Base-by-base conservation (phyloP, 441 rosid genomes). In the Theobroma grandiflorum region DNA sequence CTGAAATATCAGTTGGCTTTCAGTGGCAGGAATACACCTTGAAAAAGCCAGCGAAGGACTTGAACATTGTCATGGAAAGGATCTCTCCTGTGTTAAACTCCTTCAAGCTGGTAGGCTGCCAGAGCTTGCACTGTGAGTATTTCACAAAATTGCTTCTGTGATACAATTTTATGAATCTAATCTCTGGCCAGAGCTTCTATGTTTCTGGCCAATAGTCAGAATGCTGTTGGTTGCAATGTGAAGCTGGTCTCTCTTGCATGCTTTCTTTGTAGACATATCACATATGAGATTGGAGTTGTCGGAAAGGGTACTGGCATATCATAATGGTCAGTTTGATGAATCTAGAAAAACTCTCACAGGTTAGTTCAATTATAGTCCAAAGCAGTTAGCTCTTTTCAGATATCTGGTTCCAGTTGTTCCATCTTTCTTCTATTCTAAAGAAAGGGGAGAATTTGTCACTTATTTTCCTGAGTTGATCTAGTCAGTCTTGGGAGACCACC, bases 261-360 rank as follows among this genome's bases (percentile, higher is more conserved):
- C 18, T 55, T 20, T 77, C 18, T 68, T 76, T 81, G 9, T 80
- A 96, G 99, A 77, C 89, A 90, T n/a, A n/a, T n/a, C n/a, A 77
- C 90, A 90, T 84, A 77, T 94, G 88, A 90, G 98, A 81, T 80
- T 94, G 78, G 98, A 96, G 89, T 87, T 96, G 83, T 85, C 94
- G 84, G 98, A 96, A 89, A 98, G 93, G 55, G 95, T 96, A 64
- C 95, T 94, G 72, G 97, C 98, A 77, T 96, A 90, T 90, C 98
- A 96, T 85, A 90, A 77, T 79, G 96, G 97, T 76, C 92, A 90
- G 81, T 31, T 87, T 52, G 95, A 89, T 63, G 87, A 90, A 80
- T 88, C 94, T 69, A 81, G 84, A 82, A 59, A 94, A 90, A 85
- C 90, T 88, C 80, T 75, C 82, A 12, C 88, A 92, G 97, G 98